A percentile compares a stretch with the other conserved stretches of the same genome.
Conservation (phyloP, 306 rosid genomes). For the Arachis hypogaea region DNA sequence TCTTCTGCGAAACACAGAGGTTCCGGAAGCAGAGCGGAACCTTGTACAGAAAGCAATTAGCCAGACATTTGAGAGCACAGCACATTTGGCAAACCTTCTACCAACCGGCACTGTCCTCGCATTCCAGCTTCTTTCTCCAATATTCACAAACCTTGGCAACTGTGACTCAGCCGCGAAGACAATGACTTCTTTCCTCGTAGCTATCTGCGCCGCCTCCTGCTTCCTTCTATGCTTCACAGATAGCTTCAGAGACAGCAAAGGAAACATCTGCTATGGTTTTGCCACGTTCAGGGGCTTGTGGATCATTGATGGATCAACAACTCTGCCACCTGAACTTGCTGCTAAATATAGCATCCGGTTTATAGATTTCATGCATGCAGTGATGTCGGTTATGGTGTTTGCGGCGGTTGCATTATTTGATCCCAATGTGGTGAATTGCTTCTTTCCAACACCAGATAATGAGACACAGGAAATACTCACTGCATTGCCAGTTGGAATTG, state of each 20-base stretch:
- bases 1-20: constrained; percentile 52
- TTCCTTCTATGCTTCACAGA: constrained; percentile 69
- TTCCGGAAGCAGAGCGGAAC: constrained; percentile 52
- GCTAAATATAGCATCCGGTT: constrained; percentile 51
- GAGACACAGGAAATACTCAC: constrained; percentile 63
- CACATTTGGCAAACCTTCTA: constrained; percentile 82
- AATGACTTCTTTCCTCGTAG: constrained; percentile 54
- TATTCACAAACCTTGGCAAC: constrained; percentile 68
- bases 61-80: constrained; percentile 84
- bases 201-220: constrained; percentile 58
- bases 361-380: constrained; percentile 70
- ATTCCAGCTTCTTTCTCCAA: constrained; percentile 82
- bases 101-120: constrained; percentile 91
- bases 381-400: constrained; percentile 66
- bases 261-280: constrained; percentile 71
- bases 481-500: constrained; percentile 69
- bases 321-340: constrained; percentile 46
- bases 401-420: constrained; percentile 74
- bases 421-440: constrained; percentile 67
- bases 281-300: constrained; percentile 70
- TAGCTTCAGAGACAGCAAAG: constrained; percentile 65
- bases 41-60: constrained; percentile 71
- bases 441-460: constrained; percentile 63
- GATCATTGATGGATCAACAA: constrained; percentile 68
- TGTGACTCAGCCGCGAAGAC: constrained; percentile 63